Evolutionary conservation across 2,329 filamentous ascomycete species (phyloP), one percentile per base, ranked within the genome.

Genomic region (Ophiostoma fasciatum): DNA sequence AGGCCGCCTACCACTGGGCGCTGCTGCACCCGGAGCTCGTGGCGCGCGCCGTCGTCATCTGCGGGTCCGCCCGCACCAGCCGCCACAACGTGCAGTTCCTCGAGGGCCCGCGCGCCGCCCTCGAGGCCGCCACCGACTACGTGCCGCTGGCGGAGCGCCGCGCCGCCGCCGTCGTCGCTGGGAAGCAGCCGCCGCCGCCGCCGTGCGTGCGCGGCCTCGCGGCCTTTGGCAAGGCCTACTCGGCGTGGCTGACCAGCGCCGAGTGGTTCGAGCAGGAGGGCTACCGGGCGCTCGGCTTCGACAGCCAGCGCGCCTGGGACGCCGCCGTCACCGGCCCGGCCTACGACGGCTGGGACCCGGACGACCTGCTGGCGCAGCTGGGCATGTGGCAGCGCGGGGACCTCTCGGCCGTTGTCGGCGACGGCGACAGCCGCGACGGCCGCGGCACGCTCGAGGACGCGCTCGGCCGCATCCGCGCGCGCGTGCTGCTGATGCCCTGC

Each of bases 231-330:
- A 65, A 79, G 30, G 81, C 75, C 0, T 90, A 90, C 54, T 80
- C 82, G 1, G 82, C 81, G 1, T 90, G 74, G 81, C 82, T 82
- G 0, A 81, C 88, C 48, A 80, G 74, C 35, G 81, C 87, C 48
- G 67, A 78, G 0, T 88, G 87, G 48, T 88, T 88, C 48, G 67
- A 82, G 1, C 62, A 82, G 45, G 75, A 66, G 50, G 41, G 82
- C n/a, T 78, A 78, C 50, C 70, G 81, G 51, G 59, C 51, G 1
- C 63, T 85, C 8, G 76, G 77, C 0, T 83, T 67, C 47, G 73
- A 74, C 44, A 62, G 71, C 37, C 61, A 87, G 3, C 79, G 85
- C 42, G 73, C 81, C 36, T 88, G 85, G 42, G 70, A 88, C 63
- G 59, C 71, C 7, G 71, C 66, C 11, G 84, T 82, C 48, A 88